phyloP scores from a whole-genome alignment of 2,329 filamentous ascomycete species.

The Ilyonectria mors-panacis region DNA sequence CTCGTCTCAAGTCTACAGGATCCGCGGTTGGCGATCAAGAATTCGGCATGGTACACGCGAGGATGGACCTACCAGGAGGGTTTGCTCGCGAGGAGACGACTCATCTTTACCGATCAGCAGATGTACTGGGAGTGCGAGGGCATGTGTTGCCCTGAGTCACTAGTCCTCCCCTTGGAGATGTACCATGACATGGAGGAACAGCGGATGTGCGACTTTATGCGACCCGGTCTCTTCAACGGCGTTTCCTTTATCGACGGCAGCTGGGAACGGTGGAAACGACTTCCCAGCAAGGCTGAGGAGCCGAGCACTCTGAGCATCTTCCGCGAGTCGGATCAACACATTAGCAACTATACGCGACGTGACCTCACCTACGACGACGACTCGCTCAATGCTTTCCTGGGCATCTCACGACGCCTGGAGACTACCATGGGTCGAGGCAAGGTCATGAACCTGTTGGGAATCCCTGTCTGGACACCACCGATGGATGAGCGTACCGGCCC shows the following conservation, averaged over 20 bases:
- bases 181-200: conserved; percentile 53
- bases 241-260: conserved; percentile 54
- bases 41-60: conserved; percentile 53
- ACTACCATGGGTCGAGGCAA: conserved; percentile 50
- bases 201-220: conserved; percentile 55
- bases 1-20: conserved; percentile 53
- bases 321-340: conserved; percentile 53
- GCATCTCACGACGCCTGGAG: conserved; percentile 51
- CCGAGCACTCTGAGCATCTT: conserved; percentile 55
- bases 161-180: conserved; percentile 50
- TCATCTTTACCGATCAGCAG: conserved; percentile 57
- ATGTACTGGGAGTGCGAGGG: conserved; percentile 58
- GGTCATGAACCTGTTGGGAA: conserved; percentile 50
- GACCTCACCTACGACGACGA: conserved; percentile 51
- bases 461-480: conserved; percentile 51
- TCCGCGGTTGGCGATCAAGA: conserved; percentile 48
- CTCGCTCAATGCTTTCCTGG: conserved; percentile 52
- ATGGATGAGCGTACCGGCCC: conserved; percentile 36
- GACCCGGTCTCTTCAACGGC: conserved; percentile 53
- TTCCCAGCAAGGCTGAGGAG: conserved; percentile 47
- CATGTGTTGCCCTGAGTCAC: conserved; percentile 55
- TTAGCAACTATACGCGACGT: conserved; percentile 51
- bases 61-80: conserved; percentile 60
- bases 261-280: conserved; percentile 54
- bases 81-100: conserved; percentile 53